These are phyloP conservation scores for Ophiostoma perfectum DNA, from an alignment of 2,329 filamentous ascomycete species.

Conservation along the genomic window DNA sequence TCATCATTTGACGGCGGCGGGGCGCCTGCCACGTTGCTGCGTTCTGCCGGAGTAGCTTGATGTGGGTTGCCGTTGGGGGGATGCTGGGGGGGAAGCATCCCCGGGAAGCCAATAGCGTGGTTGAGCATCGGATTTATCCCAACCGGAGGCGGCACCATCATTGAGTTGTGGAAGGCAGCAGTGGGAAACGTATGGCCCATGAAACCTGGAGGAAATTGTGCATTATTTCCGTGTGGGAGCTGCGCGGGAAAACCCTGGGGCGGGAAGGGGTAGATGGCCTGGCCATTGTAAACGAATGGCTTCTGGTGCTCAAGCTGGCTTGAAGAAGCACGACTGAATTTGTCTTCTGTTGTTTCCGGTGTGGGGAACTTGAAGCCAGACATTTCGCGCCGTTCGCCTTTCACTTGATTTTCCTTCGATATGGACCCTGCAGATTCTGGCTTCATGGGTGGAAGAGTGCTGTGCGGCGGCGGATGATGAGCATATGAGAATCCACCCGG, in stretches of 20 bases:
- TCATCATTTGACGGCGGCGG: slow-evolving; percentile 20
- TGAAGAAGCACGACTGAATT: slow-evolving; percentile 37
- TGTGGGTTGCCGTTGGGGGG: neutral
- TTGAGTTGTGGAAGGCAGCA: slow-evolving; percentile 26
- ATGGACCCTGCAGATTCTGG: slow-evolving; percentile 23
- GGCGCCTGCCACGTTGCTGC: slow-evolving; percentile 6
- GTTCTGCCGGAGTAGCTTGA: neutral
- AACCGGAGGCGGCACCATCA: slow-evolving; percentile 29
- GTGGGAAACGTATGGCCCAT: slow-evolving; percentile 27
- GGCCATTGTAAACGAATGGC: slow-evolving; percentile 40
- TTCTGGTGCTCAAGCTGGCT: slow-evolving; percentile 44
- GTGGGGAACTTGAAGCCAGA: slow-evolving; percentile 18
- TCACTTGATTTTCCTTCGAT: slow-evolving; percentile 14
- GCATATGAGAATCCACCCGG: slow-evolving; percentile 27
- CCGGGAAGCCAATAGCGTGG: slow-evolving; percentile 16
- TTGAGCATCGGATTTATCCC: slow-evolving; percentile 27
- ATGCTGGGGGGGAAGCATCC: slow-evolving; percentile 13
- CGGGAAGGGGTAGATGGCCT: slow-evolving; percentile 34
- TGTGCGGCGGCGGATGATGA: neutral
- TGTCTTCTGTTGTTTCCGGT: slow-evolving; percentile 32
- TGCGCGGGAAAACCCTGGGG: slow-evolving; percentile 22
- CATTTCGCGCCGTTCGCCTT: slow-evolving; percentile 26
- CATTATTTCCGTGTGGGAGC: slow-evolving; percentile 16
- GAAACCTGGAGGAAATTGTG: slow-evolving; percentile 25
- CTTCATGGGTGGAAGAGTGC: neutral